Conservation (phyloP, 768 basidiomycete genomes). For the Lactarius sp. region DNA sequence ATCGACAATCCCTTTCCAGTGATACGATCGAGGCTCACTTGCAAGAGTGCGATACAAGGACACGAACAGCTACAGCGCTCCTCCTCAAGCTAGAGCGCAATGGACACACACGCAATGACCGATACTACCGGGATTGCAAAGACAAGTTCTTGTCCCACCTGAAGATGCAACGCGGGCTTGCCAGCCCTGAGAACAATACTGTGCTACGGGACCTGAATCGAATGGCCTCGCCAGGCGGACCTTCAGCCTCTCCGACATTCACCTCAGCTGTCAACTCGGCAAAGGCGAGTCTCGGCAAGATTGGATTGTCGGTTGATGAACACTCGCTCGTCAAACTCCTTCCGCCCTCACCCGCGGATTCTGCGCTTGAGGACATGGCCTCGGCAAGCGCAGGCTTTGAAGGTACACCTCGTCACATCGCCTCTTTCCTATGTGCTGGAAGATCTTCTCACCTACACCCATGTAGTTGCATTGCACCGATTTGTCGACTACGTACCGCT, state of each 20-base stretch:
- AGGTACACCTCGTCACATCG: conserved; percentile 7
- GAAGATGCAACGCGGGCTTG: conserved; percentile 11
- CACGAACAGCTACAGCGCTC: background rate
- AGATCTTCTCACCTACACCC: background rate
- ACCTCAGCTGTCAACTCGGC: background rate
- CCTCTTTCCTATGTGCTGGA: background rate
- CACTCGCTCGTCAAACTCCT: conserved; percentile 13
- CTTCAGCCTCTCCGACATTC: background rate
- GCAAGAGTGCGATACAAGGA: background rate
- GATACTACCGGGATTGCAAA: conserved; percentile 16
- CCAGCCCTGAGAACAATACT: background rate
- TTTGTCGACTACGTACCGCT: conserved; percentile 23
- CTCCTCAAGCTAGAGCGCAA: conserved; percentile 18
- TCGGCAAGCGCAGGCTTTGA: conserved; percentile 21
- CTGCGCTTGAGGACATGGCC: conserved; percentile 22
- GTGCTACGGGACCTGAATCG: background rate
- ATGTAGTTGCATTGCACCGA: conserved; percentile 12
- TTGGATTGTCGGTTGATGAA: background rate
- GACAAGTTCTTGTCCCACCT: conserved; percentile 17
- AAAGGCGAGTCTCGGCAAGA: background rate
- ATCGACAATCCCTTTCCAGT: conserved; percentile 1
- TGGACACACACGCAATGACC: conserved; percentile 17
- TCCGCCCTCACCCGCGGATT: background rate
- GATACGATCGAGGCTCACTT: conserved; percentile 2
- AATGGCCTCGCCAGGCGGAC: background rate